A percentile compares a stretch with the other conserved stretches of the same genome.
Conservation (phyloP, 306 rosid species). For the Chamaecrista fasciculata region DNA sequence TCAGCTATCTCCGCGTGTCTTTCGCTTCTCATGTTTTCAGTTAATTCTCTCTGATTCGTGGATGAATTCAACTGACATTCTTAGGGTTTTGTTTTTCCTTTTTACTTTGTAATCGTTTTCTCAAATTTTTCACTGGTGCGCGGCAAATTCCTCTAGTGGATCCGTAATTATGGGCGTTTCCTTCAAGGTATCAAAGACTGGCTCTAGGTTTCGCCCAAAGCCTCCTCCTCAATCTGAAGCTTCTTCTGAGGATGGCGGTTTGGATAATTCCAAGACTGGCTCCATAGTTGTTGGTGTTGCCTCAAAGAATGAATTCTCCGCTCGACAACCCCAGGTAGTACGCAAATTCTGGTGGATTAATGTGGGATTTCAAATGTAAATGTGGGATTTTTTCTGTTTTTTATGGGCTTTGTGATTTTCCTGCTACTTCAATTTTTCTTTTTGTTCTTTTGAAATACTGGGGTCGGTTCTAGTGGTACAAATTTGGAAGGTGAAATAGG, state of each 20-base stretch:
- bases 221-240: conserved; percentile 22
- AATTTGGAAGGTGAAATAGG: background rate
- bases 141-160: background rate
- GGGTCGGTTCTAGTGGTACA: background rate
- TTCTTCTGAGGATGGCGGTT: conserved; percentile 22
- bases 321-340: conserved; percentile 29
- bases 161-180: conserved; percentile 46
- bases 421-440: background rate
- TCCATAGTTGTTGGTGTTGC: background rate
- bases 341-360: background rate
- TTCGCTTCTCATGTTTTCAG: background rate
- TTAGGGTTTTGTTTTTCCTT: conserved; percentile 39
- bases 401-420: background rate
- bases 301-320: background rate
- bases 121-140: background rate
- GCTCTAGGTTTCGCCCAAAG: conserved; percentile 46
- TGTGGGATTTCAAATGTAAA: background rate
- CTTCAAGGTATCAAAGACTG: conserved; percentile 48
- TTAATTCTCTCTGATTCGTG: background rate
- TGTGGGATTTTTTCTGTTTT: background rate
- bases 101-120: background rate
- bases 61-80: background rate
- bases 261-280: conserved; percentile 28
- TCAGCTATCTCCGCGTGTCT: background rate
- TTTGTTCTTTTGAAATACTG: background rate